Evolutionary conservation across 768 basidiomycete genomes (phyloP).

Genomic region (Kwoniella dejecticola): DNA sequence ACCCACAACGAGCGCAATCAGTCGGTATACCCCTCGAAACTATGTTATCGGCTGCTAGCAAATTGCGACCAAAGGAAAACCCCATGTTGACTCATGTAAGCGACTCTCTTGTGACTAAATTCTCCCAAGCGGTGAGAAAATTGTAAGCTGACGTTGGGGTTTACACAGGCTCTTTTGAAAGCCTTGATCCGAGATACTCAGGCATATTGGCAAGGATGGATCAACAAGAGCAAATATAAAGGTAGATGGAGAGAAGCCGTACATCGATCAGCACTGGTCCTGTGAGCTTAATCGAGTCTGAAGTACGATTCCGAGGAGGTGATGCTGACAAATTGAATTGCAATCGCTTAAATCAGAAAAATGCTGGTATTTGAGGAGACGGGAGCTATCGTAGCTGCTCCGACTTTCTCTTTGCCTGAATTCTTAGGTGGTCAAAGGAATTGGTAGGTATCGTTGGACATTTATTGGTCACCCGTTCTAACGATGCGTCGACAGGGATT

Average conservation of each 20-base stretch:
- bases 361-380: constrained; percentile 88
- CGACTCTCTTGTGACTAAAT: background rate
- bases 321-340: too few species aligned
- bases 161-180: constrained; percentile 32
- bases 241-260: constrained; percentile 97
- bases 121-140: too few species aligned
- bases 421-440: constrained; percentile 86
- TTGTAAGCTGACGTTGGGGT: background rate
- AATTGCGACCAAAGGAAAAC: constrained; percentile 65
- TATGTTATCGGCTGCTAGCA: constrained; percentile 60
- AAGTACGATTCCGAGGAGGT: too few species aligned
- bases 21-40: constrained; percentile 61
- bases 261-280: constrained; percentile 84
- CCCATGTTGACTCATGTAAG: constrained; percentile 69
- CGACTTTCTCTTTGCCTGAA: constrained; percentile 92
- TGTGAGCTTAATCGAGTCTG: constrained; percentile 58
- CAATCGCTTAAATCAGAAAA: too few species aligned
- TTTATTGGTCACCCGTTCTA: background rate
- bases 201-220: constrained; percentile 85
- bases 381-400: constrained; percentile 91
- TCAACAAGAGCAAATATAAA: constrained; percentile 80
- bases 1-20: constrained; percentile 57
- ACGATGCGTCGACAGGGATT: constrained; percentile 39
- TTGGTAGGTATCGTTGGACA: constrained; percentile 62
- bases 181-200: constrained; percentile 64